Conservation (phyloP, 2,329 filamentous ascomycete genomes). For the Fusarium torulosum region DNA sequence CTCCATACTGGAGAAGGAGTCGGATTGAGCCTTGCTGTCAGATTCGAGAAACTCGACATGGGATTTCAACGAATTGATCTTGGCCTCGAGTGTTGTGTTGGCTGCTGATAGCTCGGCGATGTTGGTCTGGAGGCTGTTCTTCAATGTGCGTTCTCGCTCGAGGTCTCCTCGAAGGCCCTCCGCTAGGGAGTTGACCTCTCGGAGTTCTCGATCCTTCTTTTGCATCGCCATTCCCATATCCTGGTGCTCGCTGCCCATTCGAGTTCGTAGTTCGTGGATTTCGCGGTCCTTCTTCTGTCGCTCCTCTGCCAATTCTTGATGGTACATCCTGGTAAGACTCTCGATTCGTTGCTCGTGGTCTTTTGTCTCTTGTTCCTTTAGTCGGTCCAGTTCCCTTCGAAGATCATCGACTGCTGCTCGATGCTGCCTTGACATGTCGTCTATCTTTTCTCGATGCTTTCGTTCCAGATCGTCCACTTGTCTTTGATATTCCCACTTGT, state of each 20-base stretch:
- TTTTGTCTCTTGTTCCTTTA: constrained; percentile 62
- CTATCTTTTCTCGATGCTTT: constrained; percentile 52
- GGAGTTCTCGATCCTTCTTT: constrained; percentile 67
- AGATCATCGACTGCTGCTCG: constrained; percentile 52
- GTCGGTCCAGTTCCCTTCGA: constrained; percentile 60
- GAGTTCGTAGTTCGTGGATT: constrained; percentile 71
- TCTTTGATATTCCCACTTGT: constrained; percentile 53
- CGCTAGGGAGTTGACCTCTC: constrained; percentile 59
- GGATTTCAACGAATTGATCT: constrained; percentile 80
- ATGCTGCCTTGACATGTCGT: constrained; percentile 55
- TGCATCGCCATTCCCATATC: constrained; percentile 62
- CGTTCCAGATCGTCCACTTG: constrained; percentile 68
- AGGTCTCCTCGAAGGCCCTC: constrained; percentile 64
- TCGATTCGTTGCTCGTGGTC: constrained; percentile 77
- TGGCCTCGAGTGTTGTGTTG: constrained; percentile 77
- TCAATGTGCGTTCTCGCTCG: constrained; percentile 73
- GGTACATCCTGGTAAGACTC: constrained; percentile 71
- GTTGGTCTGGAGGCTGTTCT: constrained; percentile 64
- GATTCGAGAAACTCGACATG: constrained; percentile 92
- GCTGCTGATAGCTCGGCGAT: constrained; percentile 71
- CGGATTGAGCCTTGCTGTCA: constrained; percentile 88
- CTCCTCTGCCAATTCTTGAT: constrained; percentile 75
- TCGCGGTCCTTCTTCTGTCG: constrained; percentile 69
- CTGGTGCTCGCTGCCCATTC: constrained; percentile 64
- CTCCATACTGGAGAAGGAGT: constrained; percentile 86